These are phyloP conservation scores for Gossypium herbaceum DNA, from an alignment of 345 rosid species.

Conservation along the genomic window DNA sequence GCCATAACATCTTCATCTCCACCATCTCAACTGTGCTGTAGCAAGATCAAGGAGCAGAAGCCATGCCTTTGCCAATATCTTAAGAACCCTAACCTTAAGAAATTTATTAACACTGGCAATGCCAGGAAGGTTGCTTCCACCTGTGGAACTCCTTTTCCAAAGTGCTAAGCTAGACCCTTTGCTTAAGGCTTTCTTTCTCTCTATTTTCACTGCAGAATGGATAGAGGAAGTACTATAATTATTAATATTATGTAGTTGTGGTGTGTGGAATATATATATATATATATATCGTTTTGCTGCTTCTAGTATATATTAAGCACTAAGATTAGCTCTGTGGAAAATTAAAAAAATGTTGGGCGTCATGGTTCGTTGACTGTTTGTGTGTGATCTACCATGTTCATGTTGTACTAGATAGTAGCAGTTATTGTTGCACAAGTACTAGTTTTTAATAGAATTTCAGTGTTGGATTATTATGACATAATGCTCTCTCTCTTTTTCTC, in stretches of 20 bases:
- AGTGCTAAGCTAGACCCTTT: constrained; percentile 39
- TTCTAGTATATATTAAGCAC: constrained; percentile 1
- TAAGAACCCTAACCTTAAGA: constrained; percentile 61
- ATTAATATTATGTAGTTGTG: background rate
- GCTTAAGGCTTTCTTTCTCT: constrained; percentile 10
- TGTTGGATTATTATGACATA: constrained; percentile 4
- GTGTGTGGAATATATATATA: constrained; percentile 11
- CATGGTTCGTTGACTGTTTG: constrained; percentile 19
- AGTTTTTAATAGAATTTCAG: constrained; percentile 19
- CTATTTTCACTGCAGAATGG: background rate
- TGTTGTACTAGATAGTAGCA: background rate
- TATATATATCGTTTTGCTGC: background rate
- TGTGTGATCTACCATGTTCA: constrained; percentile 19
- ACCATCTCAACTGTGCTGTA: constrained; percentile 66
- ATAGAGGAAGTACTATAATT: background rate
- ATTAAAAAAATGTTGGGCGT: constrained; percentile 21
- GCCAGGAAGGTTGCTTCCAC: constrained; percentile 76
- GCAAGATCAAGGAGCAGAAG: constrained; percentile 69
- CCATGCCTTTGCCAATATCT: constrained; percentile 88
- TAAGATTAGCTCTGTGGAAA: constrained; percentile 13
- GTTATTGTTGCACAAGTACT: constrained; percentile 11
- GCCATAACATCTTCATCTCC: constrained; percentile 69
- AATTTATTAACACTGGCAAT: constrained; percentile 70
- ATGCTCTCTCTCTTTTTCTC: background rate
- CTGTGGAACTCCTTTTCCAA: constrained; percentile 82